These are phyloP conservation scores for Pseudonectria buxi DNA, from an alignment of 2,329 filamentous ascomycete genomes.

Conservation along the genomic window DNA sequence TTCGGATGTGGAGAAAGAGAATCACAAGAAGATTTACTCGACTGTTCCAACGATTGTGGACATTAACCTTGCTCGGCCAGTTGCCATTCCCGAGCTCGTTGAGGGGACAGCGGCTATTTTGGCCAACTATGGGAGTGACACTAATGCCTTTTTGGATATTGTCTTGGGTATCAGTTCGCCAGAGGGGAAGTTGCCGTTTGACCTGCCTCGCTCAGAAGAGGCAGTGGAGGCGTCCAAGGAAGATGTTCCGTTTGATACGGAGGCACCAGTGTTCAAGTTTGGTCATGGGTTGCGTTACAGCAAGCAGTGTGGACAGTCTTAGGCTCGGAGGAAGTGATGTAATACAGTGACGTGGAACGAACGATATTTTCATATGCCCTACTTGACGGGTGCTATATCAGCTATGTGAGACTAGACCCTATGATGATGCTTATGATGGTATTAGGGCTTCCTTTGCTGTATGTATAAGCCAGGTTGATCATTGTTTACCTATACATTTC, in stretches of 20 bases:
- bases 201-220: constrained; percentile 37
- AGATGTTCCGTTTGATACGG: constrained; percentile 24
- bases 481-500: no score
- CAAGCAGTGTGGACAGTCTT: not conserved
- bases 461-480: no score
- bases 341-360: no score
- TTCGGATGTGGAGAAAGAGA: constrained; percentile 20
- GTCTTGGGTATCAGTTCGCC: constrained; percentile 33
- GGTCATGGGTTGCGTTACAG: constrained; percentile 29
- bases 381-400: no score
- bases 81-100: constrained; percentile 34
- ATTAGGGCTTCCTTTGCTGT: no score
- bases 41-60: constrained; percentile 36
- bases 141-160: constrained; percentile 38
- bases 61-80: constrained; percentile 35
- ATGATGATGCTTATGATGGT: no score
- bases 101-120: constrained; percentile 33
- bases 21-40: constrained; percentile 27
- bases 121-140: constrained; percentile 33
- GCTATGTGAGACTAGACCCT: no score
- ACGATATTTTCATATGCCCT: no score
- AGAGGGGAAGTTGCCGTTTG: constrained; percentile 29
- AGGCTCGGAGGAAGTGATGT: no score
- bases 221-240: constrained; percentile 30
- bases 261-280: constrained; percentile 23